Evolutionary conservation across 495 filamentous ascomycete genomes (phyloP).

Genomic region (Aspergillus wentii): DNA sequence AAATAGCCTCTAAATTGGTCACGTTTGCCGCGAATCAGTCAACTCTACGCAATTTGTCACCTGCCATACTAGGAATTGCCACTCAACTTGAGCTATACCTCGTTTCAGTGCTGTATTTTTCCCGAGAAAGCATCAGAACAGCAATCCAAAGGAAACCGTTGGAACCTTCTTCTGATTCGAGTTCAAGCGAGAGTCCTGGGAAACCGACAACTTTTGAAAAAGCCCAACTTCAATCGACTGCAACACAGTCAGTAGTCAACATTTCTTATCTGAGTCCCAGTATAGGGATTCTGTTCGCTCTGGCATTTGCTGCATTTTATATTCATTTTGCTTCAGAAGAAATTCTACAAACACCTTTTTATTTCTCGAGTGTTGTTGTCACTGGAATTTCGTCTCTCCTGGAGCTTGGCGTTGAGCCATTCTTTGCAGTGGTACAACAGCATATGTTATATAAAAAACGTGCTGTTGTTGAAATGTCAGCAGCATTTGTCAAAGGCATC

Average conservation of each 20-base stretch:
- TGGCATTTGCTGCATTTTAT: constrained; percentile 61
- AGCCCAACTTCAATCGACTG: constrained; percentile 11
- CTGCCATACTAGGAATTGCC: constrained; percentile 74
- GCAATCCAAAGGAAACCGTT: constrained; percentile 76
- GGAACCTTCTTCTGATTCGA: constrained; percentile 2
- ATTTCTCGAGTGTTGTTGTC: constrained; percentile 56
- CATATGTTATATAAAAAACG: constrained; percentile 73
- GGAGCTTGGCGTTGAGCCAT: constrained; percentile 79
- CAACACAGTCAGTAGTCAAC: constrained; percentile 75
- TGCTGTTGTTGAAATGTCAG: constrained; percentile 72
- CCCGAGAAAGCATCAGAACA: constrained; percentile 79
- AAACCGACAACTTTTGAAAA: too few species aligned
- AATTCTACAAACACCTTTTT: constrained; percentile 53
- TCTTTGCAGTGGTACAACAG: constrained; percentile 78
- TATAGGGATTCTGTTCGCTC: constrained; percentile 62
- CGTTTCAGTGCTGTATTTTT: constrained; percentile 83
- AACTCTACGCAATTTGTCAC: constrained; percentile 80
- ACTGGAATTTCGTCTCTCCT: constrained; percentile 72
- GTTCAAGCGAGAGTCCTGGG: too few species aligned
- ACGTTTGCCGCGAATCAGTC: constrained; percentile 91
- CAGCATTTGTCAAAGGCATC: constrained; percentile 71
- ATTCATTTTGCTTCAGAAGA: constrained; percentile 49
- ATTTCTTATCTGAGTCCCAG: constrained; percentile 73
- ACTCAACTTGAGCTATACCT: constrained; percentile 89
- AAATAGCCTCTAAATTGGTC: constrained; percentile 74